Percentiles rank a stretch among this genome's conserved stretches.
phyloP scores from a whole-genome alignment of 805 yeast genomes.

The Cyberlindnera japonica region DNA sequence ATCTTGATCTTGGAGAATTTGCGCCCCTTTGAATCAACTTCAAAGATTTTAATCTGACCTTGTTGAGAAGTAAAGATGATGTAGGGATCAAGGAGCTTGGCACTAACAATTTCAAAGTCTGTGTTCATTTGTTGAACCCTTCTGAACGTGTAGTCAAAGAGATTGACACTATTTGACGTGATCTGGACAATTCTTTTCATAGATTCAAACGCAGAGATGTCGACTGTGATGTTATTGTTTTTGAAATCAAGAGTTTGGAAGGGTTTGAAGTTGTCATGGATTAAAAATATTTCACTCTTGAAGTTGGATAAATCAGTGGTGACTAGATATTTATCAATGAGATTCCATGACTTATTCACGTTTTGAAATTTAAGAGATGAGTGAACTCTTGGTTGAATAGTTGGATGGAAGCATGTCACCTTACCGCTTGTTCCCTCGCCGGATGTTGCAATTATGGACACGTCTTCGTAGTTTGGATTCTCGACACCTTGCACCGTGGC shows the following conservation, averaged over 20 bases:
- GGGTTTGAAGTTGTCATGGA: conserved; percentile 57
- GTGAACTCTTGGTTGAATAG: conserved; percentile 63
- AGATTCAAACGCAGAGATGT: conserved; percentile 55
- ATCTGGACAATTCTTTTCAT: conserved; percentile 68
- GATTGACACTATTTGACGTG: conserved; percentile 57
- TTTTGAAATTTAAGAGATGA: conserved; percentile 70
- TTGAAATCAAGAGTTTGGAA: conserved; percentile 60
- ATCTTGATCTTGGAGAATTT: conserved; percentile 34
- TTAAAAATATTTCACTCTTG: conserved; percentile 66
- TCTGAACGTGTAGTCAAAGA: conserved; percentile 62
- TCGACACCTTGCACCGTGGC: conserved; percentile 54
- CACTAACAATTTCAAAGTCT: conserved; percentile 61
- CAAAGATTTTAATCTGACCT: conserved; percentile 66
- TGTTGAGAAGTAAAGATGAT: conserved; percentile 60
- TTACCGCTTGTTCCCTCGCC: conserved; percentile 58
- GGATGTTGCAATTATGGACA: conserved; percentile 63
- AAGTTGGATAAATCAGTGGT: conserved; percentile 65
- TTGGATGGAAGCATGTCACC: conserved; percentile 60
- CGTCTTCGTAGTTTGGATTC: conserved; percentile 65
- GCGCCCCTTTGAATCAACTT: conserved; percentile 35
- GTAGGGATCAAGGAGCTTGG: conserved; percentile 59
- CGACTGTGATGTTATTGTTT: conserved; percentile 59
- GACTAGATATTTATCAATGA: conserved; percentile 57
- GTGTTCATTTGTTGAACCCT: conserved; percentile 46
- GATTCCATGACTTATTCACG: conserved; percentile 73